Percentiles rank a stretch among this genome's conserved stretches.
Evolutionary conservation across 768 basidiomycete species (phyloP).

Genomic region (Rhizopogon salebrosus): DNA sequence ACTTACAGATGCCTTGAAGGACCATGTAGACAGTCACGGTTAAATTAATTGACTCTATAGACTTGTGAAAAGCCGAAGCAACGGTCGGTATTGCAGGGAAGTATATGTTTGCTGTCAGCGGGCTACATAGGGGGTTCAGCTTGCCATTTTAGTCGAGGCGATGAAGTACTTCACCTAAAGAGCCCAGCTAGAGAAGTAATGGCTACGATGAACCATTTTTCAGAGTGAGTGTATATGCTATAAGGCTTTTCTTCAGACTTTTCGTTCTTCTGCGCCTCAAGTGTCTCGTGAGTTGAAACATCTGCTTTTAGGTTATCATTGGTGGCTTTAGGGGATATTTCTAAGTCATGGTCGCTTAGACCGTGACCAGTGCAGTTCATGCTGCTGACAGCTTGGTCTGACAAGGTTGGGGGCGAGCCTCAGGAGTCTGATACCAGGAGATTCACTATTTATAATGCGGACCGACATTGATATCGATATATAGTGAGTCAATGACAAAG

Average conservation of each 20-base stretch:
- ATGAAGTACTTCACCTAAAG: slow-evolving; percentile 44
- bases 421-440: not conserved
- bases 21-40: slow-evolving; percentile 64
- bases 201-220: slow-evolving; percentile 68
- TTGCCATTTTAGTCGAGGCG: not conserved
- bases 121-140: slow-evolving; percentile 33
- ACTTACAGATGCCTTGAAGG: slow-evolving; percentile 41
- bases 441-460: not conserved
- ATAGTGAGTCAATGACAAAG: too few relatives aligned
- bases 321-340: not conserved
- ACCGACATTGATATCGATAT: not conserved
- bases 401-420: not conserved
- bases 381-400: not conserved
- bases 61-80: slow-evolving; percentile 51
- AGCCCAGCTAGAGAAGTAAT: slow-evolving; percentile 51
- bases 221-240: slow-evolving; percentile 46
- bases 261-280: not conserved
- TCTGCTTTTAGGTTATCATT: not conserved
- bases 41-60: slow-evolving; percentile 69
- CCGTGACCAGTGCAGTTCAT: not conserved
- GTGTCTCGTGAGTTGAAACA: not conserved
- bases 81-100: slow-evolving; percentile 75
- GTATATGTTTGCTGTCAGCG: slow-evolving; percentile 73
- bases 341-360: not conserved
- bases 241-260: slow-evolving; percentile 19